Evolutionary conservation across 768 basidiomycete genomes (phyloP).

Genomic region (Suillus ampliporus): DNA sequence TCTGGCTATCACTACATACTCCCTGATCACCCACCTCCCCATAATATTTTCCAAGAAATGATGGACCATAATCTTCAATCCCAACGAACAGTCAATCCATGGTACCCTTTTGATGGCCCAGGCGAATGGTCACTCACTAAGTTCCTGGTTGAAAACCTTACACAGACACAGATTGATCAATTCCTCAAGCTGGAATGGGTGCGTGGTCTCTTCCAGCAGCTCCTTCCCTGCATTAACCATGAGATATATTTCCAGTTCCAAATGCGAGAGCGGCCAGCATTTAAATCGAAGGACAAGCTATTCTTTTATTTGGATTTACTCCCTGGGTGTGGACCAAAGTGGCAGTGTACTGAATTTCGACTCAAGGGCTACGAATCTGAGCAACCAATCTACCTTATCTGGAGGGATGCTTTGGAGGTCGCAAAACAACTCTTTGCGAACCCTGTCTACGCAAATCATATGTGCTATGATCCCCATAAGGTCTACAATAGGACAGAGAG

Average conservation of each 20-base stretch:
- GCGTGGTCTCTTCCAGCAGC: background rate
- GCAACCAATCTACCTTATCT: constrained; percentile 25
- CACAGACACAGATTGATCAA: constrained; percentile 4
- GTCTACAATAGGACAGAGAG: too few species aligned
- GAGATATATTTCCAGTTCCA: background rate
- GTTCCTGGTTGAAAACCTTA: constrained; percentile 8
- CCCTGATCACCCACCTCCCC: too few species aligned
- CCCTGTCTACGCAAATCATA: constrained; percentile 23
- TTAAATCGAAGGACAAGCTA: too few species aligned
- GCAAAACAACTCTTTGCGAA: constrained; percentile 30
- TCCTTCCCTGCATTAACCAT: background rate
- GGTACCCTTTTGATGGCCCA: background rate
- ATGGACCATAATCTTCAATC: too few species aligned
- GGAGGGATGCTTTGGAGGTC: constrained; percentile 34
- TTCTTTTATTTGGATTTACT: constrained; percentile 24
- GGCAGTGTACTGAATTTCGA: constrained; percentile 21
- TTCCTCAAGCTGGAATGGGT: constrained; percentile 10
- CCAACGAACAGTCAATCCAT: background rate
- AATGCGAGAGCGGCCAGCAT: constrained; percentile 1
- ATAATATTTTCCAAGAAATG: too few species aligned
- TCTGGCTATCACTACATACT: too few species aligned
- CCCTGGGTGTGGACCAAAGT: constrained; percentile 28
- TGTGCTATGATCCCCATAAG: constrained; percentile 21
- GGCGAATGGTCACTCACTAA: constrained; percentile 5
- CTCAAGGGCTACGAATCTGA: constrained; percentile 19